These are phyloP conservation scores for Penicillium palitans DNA, from an alignment of 2,329 filamentous ascomycete species.

Conservation along the genomic window DNA sequence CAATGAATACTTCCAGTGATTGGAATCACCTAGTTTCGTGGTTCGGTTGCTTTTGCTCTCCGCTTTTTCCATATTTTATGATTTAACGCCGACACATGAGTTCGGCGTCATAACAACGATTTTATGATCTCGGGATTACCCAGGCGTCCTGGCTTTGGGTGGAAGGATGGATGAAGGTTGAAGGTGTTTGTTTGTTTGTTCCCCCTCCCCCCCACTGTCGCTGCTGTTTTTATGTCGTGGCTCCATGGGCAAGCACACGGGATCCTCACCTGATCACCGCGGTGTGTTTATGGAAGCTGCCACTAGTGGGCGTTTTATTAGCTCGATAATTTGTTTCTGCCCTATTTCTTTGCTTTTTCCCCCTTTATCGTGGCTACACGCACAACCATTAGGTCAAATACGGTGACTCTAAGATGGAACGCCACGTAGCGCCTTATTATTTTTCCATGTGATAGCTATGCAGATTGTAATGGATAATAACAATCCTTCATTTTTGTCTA, in stretches of 20 bases:
- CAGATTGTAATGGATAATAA: conserved; percentile 22
- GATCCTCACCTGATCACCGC: not conserved
- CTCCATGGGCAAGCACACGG: not conserved
- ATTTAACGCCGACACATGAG: not conserved
- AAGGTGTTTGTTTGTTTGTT: not conserved
- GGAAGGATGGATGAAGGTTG: not conserved
- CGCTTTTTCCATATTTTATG: not conserved
- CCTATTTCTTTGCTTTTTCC: conserved; percentile 6
- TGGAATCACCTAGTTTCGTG: not conserved
- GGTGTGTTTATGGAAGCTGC: conserved; percentile 1
- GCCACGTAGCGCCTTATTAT: not conserved
- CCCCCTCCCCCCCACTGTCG: not conserved
- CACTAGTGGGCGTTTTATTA: conserved; percentile 8
- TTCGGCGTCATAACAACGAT: conserved; percentile 6
- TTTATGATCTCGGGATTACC: conserved; percentile 6
- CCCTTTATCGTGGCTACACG: not conserved
- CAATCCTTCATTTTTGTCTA: conserved; percentile 4
- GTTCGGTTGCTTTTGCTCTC: not conserved
- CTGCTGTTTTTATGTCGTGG: conserved; percentile 1
- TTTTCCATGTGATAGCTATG: conserved; percentile 9
- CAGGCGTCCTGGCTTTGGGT: conserved; percentile 6
- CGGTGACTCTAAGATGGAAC: not conserved
- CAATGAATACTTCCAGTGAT: conserved; percentile 43
- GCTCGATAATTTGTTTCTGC: conserved; percentile 5
- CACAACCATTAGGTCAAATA: not conserved